phyloP scores from a whole-genome alignment of 2,329 filamentous ascomycete species.

The Metarhizium brunneum region DNA sequence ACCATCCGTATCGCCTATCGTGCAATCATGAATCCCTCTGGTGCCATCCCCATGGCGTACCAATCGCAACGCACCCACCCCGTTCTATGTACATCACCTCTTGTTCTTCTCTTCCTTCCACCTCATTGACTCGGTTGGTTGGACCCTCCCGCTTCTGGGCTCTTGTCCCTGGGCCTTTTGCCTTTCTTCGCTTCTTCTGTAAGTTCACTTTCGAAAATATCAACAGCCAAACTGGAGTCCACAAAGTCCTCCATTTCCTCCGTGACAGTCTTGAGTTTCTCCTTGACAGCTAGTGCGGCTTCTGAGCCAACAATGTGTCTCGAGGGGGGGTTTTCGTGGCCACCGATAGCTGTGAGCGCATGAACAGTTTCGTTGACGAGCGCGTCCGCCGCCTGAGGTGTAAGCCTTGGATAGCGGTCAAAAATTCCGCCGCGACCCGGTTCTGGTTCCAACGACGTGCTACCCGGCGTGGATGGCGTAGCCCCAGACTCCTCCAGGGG shows the following conservation, averaged over 20 bases:
- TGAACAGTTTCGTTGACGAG: constrained; percentile 85
- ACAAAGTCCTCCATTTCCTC: constrained; percentile 96
- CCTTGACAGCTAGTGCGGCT: constrained; percentile 78
- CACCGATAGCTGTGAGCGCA: constrained; percentile 83
- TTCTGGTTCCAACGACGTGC: constrained; percentile 23
- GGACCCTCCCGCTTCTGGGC: constrained; percentile 8
- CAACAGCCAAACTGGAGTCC: constrained; percentile 77
- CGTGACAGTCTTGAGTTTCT: constrained; percentile 92
- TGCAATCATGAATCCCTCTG: background rate
- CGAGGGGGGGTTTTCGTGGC: constrained; percentile 90
- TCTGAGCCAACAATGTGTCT: constrained; percentile 90
- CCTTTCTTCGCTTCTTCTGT: constrained; percentile 40
- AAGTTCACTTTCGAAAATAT: constrained; percentile 56
- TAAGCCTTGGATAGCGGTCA: constrained; percentile 66
- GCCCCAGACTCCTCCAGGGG: constrained; percentile 18
- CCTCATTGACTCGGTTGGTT: background rate
- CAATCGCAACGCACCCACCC: background rate
- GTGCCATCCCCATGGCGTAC: background rate
- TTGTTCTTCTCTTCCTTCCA: background rate
- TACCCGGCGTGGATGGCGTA: constrained; percentile 21
- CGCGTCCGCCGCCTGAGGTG: constrained; percentile 56
- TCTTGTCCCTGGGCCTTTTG: constrained; percentile 16
- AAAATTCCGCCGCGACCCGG: constrained; percentile 36
- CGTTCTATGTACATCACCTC: background rate
- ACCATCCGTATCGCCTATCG: background rate